A percentile compares a stretch with the other conserved stretches of the same genome.
Conservation (phyloP, 495 filamentous ascomycete genomes). For the Neurospora africana region DNA sequence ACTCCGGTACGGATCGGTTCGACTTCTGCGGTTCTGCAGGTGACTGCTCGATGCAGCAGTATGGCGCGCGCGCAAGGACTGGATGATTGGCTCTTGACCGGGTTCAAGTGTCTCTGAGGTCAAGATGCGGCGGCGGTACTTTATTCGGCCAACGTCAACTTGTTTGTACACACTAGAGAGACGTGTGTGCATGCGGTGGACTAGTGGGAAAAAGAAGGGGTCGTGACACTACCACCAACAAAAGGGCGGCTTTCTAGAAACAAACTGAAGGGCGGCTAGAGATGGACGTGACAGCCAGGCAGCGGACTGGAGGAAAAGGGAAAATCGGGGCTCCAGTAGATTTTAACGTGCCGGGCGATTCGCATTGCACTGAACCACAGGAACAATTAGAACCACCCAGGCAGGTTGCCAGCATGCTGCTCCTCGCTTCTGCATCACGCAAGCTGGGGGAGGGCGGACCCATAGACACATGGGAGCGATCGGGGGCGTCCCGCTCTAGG, state of each 20-base stretch:
- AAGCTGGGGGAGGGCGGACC: constrained; percentile 6
- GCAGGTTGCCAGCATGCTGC: neutral
- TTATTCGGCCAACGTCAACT: neutral
- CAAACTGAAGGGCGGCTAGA: constrained; percentile 3
- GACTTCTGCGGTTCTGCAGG: neutral
- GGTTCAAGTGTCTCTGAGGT: neutral
- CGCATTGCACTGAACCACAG: constrained; percentile 1
- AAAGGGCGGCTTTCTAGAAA: neutral
- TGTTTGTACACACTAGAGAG: neutral
- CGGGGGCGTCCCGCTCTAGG: neutral
- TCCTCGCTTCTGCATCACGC: constrained; percentile 12
- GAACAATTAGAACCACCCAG: constrained; percentile 4
- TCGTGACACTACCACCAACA: constrained; percentile 2
- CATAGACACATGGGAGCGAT: constrained; percentile 2
- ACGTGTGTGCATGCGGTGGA: neutral
- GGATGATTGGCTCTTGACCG: neutral
- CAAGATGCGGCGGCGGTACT: neutral
- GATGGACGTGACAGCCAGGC: constrained; percentile 4
- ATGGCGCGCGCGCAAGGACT: neutral
- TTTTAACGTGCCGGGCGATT: constrained; percentile 9
- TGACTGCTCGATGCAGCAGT: neutral
- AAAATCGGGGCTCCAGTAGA: constrained; percentile 12
- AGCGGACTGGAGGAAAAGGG: constrained; percentile 1
- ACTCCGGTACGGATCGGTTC: neutral
- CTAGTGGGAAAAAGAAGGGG: neutral